phyloP scores from a whole-genome alignment of 2,329 filamentous ascomycete genomes.

The Blumeria hordei region DNA sequence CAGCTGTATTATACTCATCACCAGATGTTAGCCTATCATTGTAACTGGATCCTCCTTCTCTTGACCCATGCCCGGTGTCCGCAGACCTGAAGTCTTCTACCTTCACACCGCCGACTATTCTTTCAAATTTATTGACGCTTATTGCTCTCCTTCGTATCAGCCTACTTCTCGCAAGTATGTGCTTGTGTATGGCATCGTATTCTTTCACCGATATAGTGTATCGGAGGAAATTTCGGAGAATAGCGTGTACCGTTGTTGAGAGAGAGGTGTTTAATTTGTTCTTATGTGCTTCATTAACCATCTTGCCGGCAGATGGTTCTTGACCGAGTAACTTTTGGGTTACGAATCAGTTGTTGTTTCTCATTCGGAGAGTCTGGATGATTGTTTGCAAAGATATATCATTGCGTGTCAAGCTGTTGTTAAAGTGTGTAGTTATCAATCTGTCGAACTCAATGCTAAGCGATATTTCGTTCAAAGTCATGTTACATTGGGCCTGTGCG shows the following conservation, averaged over 20 bases:
- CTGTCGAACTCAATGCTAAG: too few relatives aligned
- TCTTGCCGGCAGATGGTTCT: not conserved
- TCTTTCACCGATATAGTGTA: constrained; percentile 71
- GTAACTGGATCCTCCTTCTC: constrained; percentile 5
- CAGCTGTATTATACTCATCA: constrained; percentile 46
- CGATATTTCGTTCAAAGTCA: too few relatives aligned
- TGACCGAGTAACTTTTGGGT: too few relatives aligned
- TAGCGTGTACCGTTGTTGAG: constrained; percentile 29
- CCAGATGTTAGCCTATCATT: not conserved
- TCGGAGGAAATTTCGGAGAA: constrained; percentile 64
- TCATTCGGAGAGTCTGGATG: too few relatives aligned
- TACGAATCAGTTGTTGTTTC: too few relatives aligned
- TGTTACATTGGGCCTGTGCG: too few relatives aligned
- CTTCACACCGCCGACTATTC: constrained; percentile 10
- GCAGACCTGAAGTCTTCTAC: constrained; percentile 4
- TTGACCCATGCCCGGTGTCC: constrained; percentile 2
- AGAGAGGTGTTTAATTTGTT: constrained; percentile 7
- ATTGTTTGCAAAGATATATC: too few relatives aligned
- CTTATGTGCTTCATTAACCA: not conserved
- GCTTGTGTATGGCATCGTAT: constrained; percentile 64
- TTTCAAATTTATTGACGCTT: constrained; percentile 29
- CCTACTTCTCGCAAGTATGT: constrained; percentile 50
- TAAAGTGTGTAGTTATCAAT: too few relatives aligned
- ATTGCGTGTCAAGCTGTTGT: too few relatives aligned
- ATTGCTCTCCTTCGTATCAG: constrained; percentile 29